Conservation (phyloP, 331 rosid genomes). For the Rhamnella rubrinervis region DNA sequence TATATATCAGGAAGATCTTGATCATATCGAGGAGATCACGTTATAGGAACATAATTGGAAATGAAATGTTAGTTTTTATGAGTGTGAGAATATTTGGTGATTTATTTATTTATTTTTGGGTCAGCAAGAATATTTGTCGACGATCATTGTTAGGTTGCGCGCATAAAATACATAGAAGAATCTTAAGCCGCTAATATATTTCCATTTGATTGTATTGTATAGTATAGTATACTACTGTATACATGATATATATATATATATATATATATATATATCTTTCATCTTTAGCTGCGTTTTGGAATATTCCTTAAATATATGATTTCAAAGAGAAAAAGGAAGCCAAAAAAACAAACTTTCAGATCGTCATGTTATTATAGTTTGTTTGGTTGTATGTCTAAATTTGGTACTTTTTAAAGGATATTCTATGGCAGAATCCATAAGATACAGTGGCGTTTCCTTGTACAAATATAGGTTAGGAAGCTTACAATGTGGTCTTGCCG, state of each 20-base stretch:
- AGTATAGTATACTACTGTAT: background rate
- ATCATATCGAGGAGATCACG: background rate
- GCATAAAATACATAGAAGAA: background rate
- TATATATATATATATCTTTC: too few relatives aligned
- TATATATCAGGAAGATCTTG: background rate
- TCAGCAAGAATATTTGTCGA: background rate
- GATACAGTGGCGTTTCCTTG: background rate
- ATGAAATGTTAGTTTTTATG: background rate
- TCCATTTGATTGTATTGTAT: too few relatives aligned
- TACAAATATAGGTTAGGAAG: background rate
- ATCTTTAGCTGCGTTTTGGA: background rate
- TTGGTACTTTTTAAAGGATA: background rate
- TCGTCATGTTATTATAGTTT: background rate
- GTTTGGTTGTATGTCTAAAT: background rate
- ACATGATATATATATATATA: background rate
- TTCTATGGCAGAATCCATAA: background rate
- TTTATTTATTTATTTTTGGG: too few relatives aligned
- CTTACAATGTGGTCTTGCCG: background rate
- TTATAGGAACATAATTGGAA: background rate
- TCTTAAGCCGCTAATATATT: too few relatives aligned
- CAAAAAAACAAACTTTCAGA: background rate
- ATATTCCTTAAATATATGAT: background rate
- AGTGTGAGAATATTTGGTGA: conserved; percentile 1
- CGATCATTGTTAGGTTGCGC: background rate
- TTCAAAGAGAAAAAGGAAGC: background rate